Conservation (phyloP, 1,284 basidiomycete species). For the Sanguinoderma infundibulare region DNA sequence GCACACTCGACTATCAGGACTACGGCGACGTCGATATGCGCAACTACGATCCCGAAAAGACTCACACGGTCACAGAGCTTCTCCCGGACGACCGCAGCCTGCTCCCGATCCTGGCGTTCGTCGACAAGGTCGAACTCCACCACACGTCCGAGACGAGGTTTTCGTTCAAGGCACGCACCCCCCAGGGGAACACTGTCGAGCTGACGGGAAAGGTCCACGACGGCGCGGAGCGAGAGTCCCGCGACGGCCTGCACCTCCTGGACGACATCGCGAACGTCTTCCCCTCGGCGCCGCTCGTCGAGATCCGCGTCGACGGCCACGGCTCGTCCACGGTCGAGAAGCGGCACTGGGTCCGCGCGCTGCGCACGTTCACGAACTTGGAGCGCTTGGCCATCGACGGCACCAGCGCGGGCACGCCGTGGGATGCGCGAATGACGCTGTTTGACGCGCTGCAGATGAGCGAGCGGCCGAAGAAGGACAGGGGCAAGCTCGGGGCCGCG, state of each 20-base stretch:
- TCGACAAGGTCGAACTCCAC: not conserved
- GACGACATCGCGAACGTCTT: not conserved
- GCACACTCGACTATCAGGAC: slow-evolving; percentile 1
- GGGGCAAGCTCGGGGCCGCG: not conserved
- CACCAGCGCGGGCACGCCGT: not conserved
- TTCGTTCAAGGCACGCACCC: not conserved
- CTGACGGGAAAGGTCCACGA: not conserved
- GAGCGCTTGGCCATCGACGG: slow-evolving; percentile 1
- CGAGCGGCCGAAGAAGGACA: not conserved
- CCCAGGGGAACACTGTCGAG: not conserved
- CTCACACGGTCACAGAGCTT: not conserved
- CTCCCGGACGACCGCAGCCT: slow-evolving; percentile 2
- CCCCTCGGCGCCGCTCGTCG: not conserved
- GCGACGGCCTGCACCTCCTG: not conserved
- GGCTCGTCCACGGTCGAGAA: not conserved
- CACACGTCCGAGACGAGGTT: not conserved
- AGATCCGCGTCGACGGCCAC: slow-evolving; percentile 1
- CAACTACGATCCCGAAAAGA: not conserved
- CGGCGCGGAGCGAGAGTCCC: not conserved
- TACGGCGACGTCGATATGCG: not conserved
- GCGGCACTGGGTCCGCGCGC: slow-evolving; percentile 2
- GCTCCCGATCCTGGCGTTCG: slow-evolving; percentile 2
- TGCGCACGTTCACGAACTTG: slow-evolving; percentile 1
- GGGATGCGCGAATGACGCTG: slow-evolving; percentile 2
- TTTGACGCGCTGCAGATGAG: slow-evolving; percentile 3